Percentiles rank a stretch among this genome's conserved stretches.
phyloP scores from a whole-genome alignment of 495 filamentous ascomycete species.

The Pyronema domesticum region DNA sequence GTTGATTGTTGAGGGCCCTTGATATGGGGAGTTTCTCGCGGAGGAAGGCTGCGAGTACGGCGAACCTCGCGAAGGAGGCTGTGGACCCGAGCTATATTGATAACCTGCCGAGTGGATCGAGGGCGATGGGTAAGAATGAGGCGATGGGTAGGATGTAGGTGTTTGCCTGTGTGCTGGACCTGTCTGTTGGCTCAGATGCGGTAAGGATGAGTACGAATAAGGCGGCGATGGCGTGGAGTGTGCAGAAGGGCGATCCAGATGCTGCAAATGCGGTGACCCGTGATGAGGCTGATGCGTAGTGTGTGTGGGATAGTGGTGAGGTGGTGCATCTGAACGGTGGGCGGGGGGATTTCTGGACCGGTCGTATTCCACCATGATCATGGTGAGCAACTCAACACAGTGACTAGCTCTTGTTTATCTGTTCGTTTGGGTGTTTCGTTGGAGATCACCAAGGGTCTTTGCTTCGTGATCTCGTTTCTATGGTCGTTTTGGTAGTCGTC shows the following conservation, averaged over 20 bases:
- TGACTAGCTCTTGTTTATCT: slow-evolving; percentile 3
- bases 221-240: slow-evolving; percentile 26
- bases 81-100: slow-evolving; percentile 20
- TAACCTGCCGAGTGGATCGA: slow-evolving; percentile 31
- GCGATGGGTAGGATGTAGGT: slow-evolving; percentile 32
- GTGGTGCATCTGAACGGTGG: slow-evolving; percentile 13
- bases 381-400: slow-evolving; percentile 15
- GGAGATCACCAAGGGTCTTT: background rate
- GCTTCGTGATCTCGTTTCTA: background rate
- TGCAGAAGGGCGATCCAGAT: slow-evolving; percentile 24
- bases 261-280: slow-evolving; percentile 24
- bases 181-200: slow-evolving; percentile 19
- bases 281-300: slow-evolving; percentile 17
- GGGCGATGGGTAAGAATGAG: slow-evolving; percentile 33
- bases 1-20: slow-evolving; percentile 30
- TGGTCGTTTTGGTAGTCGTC: background rate
- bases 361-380: slow-evolving; percentile 28
- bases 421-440: background rate
- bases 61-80: slow-evolving; percentile 27
- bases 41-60: slow-evolving; percentile 23
- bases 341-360: slow-evolving; percentile 18
- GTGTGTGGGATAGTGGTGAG: slow-evolving; percentile 11
- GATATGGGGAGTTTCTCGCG: slow-evolving; percentile 30
- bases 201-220: slow-evolving; percentile 24
- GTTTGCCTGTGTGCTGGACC: slow-evolving; percentile 18